Base-by-base conservation (phyloP, 371 early-diverging fungal species). In the Umbelopsis sp. region DNA sequence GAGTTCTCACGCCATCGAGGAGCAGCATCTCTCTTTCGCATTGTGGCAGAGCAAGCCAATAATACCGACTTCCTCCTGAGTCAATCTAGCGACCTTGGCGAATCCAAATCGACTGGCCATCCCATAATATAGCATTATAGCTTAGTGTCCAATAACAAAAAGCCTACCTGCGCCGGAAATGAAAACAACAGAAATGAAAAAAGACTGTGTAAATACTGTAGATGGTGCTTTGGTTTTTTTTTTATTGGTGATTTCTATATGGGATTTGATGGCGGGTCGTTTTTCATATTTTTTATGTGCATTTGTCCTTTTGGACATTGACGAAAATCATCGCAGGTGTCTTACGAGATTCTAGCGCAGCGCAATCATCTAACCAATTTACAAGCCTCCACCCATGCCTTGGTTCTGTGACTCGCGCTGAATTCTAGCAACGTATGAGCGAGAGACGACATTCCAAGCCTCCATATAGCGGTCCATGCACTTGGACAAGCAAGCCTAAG, bases 391-490 rank as follows among this genome's bases (percentile, higher is more conserved):
- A 46, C 75, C 77, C 64, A 70, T 71, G 63, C 90, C 76, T 73
- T 78, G 78, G 74, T 82, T 80, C 69, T 82, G 84, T 32, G 84
- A 82, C 73, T 92, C 93, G 65, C 88, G 83, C 76, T 91, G 91
- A 44, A 91, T 82, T 65, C 92, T 85, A 66, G 80, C 77, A 44
- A 92, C 86, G 65, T 93, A 94, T 12, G 92, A 81, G 63, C 91
- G 87, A 44, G 94, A 93, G 44, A 93, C 91, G 44, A 89, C 82
- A 72, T 94, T 93, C 94, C 94, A 94, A 66, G 93, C 87, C 69
- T 92, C 92, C 89, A 94, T 89, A 83, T 92, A 94, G 70, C 93
- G 91, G 73, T 94, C 93, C 87, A 92, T 91, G 84, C 94, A 94
- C 82, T 91, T 90, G 44, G 89, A 85, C 50, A 94, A 77, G 77